A percentile compares a stretch with the other conserved stretches of the same genome.
phyloP scores from a whole-genome alignment of 441 rosid species.

The Flueggea neowawraea region DNA sequence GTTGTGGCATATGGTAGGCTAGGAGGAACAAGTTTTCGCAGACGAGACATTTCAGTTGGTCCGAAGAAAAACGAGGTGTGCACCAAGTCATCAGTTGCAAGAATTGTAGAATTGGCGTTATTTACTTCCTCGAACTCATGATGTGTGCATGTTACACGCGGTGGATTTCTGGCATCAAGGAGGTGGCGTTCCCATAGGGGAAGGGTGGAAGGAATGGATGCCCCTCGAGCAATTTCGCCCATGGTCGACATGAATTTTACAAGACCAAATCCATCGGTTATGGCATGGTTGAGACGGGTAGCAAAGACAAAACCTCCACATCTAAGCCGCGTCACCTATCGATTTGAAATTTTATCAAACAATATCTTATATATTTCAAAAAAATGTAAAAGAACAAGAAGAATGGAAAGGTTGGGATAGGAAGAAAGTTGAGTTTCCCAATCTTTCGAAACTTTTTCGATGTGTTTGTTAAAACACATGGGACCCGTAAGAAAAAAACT shows the following conservation, averaged over 20 bases:
- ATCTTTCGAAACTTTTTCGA: too few species aligned
- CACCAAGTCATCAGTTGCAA: conserved; percentile 15
- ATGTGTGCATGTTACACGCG: conserved; percentile 27
- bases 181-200: conserved; percentile 45
- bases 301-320: conserved; percentile 48
- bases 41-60: conserved; percentile 14
- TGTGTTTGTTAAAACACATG: too few species aligned
- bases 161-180: conserved; percentile 23
- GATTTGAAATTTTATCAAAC: background rate
- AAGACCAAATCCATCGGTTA: conserved; percentile 38
- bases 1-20: conserved; percentile 20
- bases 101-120: conserved; percentile 5
- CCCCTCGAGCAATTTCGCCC: conserved; percentile 35
- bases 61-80: conserved; percentile 42
- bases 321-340: conserved; percentile 41
- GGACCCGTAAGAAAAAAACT: too few species aligned
- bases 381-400: too few species aligned
- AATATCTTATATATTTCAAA: background rate
- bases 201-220: conserved; percentile 9
- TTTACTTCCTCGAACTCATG: conserved; percentile 27
- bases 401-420: too few species aligned
- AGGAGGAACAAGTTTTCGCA: conserved; percentile 20
- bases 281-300: conserved; percentile 38
- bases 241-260: conserved; percentile 29
- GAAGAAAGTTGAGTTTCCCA: too few species aligned